Evolutionary conservation across 306 rosid species (phyloP).

Genomic region (Gastrolobium bilobum): DNA sequence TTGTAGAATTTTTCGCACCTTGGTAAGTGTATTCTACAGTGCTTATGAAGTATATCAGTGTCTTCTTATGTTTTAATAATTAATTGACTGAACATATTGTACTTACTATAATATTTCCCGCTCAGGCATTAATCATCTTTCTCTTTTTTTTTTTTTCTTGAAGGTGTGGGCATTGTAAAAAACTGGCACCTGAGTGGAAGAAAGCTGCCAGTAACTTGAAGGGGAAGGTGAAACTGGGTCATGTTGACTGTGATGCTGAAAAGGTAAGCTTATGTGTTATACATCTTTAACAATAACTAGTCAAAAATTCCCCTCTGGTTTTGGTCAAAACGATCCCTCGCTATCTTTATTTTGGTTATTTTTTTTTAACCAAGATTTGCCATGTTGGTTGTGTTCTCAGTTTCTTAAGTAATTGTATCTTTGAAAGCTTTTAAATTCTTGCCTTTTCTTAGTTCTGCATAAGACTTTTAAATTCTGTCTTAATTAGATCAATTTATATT

Average conservation of each 20-base stretch:
- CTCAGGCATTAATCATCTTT: slow-evolving; percentile 3
- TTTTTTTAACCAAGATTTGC: background rate
- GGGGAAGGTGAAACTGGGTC: slow-evolving; percentile 97
- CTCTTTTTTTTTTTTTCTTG: slow-evolving; percentile 42
- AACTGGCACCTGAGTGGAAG: slow-evolving; percentile 96
- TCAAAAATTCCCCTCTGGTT: background rate
- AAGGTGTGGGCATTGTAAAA: slow-evolving; percentile 99
- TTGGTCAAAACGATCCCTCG: background rate
- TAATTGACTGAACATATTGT: slow-evolving; percentile 13
- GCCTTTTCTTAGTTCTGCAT: background rate
- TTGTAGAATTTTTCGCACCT: slow-evolving; percentile 98
- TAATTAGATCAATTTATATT: slow-evolving; percentile 20
- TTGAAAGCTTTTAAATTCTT: no score
- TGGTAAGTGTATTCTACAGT: slow-evolving; percentile 62
- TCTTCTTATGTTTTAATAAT: slow-evolving; percentile 13
- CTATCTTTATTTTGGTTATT: background rate
- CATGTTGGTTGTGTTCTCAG: no score
- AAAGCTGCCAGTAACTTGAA: slow-evolving; percentile 80
- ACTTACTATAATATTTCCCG: slow-evolving; percentile 25
- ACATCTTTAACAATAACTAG: no score
- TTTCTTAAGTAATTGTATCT: no score
- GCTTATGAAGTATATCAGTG: no score
- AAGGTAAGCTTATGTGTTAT: slow-evolving; percentile 61
- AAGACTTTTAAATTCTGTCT: background rate
- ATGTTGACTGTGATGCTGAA: slow-evolving; percentile 96